A percentile compares a stretch with the other conserved stretches of the same genome.
These are phyloP conservation scores for Mycosphaerelloides madeirae DNA, from an alignment of 2,329 filamentous ascomycete genomes.

Conservation along the genomic window DNA sequence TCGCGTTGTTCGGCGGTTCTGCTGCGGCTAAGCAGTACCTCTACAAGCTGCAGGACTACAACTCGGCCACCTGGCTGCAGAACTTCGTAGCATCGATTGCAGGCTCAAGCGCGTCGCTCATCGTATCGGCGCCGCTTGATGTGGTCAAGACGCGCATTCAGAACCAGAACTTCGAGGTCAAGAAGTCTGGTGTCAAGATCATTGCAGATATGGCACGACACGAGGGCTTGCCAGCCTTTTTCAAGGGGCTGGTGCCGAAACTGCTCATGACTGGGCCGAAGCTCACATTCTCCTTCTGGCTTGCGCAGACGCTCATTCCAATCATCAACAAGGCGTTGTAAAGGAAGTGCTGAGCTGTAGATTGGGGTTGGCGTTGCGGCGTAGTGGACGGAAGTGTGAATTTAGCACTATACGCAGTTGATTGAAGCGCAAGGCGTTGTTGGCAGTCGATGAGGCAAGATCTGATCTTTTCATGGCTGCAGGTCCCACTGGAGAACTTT, in stretches of 20 bases:
- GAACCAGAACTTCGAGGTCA: slow-evolving; percentile 98
- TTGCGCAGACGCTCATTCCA: slow-evolving; percentile 95
- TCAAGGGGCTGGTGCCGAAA: slow-evolving; percentile 97
- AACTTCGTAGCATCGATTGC: slow-evolving; percentile 97
- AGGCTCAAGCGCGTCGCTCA: slow-evolving; percentile 87
- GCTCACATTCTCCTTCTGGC: slow-evolving; percentile 99
- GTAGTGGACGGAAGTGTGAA: too few relatives aligned
- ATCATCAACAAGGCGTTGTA: slow-evolving; percentile 71
- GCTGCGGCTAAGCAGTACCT: slow-evolving; percentile 97
- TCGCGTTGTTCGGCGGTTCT: slow-evolving; percentile 96
- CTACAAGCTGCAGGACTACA: slow-evolving; percentile 87
- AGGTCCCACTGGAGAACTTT: too few relatives aligned
- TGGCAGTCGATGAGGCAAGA: too few relatives aligned
- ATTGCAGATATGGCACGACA: slow-evolving; percentile 88
- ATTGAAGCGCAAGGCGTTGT: too few relatives aligned
- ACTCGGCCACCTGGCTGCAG: slow-evolving; percentile 87
- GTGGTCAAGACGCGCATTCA: slow-evolving; percentile 98
- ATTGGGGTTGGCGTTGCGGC: too few relatives aligned
- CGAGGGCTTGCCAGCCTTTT: slow-evolving; percentile 82
- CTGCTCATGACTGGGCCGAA: slow-evolving; percentile 98
- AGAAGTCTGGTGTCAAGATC: slow-evolving; percentile 88
- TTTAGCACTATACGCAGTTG: too few relatives aligned
- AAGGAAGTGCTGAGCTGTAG: neutral
- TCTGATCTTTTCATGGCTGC: too few relatives aligned
- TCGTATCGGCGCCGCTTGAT: slow-evolving; percentile 93